Conservation (phyloP, 805 yeast species). For the Barnettozyma vustinii region DNA sequence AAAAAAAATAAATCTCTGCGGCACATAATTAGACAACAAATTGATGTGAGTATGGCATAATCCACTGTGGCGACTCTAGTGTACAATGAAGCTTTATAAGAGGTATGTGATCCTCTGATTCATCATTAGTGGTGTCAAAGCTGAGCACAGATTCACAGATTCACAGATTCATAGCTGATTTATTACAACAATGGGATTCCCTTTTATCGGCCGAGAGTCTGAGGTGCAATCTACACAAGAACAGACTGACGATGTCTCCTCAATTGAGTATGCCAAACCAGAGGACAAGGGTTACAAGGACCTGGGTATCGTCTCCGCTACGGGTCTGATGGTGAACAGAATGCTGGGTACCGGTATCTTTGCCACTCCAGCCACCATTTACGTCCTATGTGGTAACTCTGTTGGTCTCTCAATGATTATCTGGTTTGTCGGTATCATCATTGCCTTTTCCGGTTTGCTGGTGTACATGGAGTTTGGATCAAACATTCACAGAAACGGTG, state of each 20-base stretch:
- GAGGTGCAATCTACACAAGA: conserved; percentile 6
- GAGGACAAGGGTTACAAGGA: conserved; percentile 37
- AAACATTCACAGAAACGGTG: conserved; percentile 76
- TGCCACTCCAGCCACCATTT: conserved; percentile 60
- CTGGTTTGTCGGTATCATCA: conserved; percentile 72
- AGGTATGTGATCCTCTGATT: not conserved
- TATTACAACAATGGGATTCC: not conserved
- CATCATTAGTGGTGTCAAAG: not conserved
- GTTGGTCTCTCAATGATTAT: conserved; percentile 66
- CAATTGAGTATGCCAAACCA: conserved; percentile 28
- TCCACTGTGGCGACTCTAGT: not conserved
- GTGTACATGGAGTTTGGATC: conserved; percentile 81
- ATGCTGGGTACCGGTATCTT: conserved; percentile 76
- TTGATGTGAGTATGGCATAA: not conserved
- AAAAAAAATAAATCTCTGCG: not conserved
- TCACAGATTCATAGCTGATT: not conserved
- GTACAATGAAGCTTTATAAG: not conserved
- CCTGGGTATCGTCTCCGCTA: conserved; percentile 51
- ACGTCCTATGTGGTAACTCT: conserved; percentile 47
- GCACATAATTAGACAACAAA: not conserved
- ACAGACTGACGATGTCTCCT: conserved; percentile 7
- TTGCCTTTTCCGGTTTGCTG: conserved; percentile 57
- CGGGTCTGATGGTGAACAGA: conserved; percentile 61
- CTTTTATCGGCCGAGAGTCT: not conserved
- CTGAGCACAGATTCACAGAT: too few species aligned